Conservation (phyloP, 495 filamentous ascomycete species). For the Lichina pygmaea region DNA sequence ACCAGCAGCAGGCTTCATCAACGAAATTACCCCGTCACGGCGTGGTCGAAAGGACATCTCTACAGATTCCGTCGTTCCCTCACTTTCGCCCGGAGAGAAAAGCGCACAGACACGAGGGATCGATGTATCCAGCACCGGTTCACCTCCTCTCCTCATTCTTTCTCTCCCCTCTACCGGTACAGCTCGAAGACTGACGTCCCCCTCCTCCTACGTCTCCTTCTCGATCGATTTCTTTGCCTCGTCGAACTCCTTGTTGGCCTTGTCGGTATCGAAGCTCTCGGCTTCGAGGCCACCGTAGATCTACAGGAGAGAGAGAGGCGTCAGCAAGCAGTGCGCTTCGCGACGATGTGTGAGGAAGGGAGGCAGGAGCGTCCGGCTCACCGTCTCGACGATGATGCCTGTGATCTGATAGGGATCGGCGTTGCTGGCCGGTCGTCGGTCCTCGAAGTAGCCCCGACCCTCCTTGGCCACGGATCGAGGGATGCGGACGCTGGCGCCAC, state of each 20-base stretch:
- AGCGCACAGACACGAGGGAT: background rate
- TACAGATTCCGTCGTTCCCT: no score
- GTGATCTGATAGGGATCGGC: conserved; percentile 93
- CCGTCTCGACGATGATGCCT: conserved; percentile 68
- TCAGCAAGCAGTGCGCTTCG: background rate
- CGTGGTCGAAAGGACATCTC: no score
- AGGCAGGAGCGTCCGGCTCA: conserved; percentile 3
- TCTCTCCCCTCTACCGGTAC: background rate
- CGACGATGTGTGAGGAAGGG: background rate
- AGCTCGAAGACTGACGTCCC: no score
- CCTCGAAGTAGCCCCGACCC: conserved; percentile 96
- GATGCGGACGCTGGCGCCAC: conserved; percentile 81
- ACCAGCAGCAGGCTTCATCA: no score
- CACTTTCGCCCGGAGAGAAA: no score
- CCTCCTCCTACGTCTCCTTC: background rate
- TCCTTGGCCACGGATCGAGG: conserved; percentile 74
- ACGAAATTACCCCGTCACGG: no score
- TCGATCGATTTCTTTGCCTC: background rate
- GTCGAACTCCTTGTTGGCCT: background rate
- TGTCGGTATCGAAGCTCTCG: background rate
- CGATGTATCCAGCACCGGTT: background rate
- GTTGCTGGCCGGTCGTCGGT: conserved; percentile 82
- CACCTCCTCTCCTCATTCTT: background rate
- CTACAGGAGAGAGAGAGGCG: background rate
- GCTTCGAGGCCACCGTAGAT: conserved; percentile 1